A percentile compares a stretch with the other conserved stretches of the same genome.
Conservation (phyloP, 768 basidiomycete genomes). For the Auricularia heimuer region DNA sequence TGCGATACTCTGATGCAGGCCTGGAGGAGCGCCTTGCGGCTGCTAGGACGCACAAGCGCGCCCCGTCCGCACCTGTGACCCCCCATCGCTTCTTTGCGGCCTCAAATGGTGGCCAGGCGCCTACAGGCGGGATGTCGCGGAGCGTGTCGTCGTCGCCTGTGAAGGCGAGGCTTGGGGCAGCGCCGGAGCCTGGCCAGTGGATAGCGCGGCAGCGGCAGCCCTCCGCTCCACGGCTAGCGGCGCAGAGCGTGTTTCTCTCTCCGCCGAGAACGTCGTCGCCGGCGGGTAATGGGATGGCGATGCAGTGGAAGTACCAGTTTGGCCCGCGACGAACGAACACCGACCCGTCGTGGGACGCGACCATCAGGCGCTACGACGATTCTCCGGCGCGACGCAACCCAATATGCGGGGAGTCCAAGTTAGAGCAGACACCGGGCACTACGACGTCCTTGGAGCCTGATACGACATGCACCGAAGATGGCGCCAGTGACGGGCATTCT, state of each 20-base stretch:
- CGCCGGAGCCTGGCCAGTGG: too few relatives aligned
- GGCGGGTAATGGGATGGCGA: background rate
- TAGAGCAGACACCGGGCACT: too few relatives aligned
- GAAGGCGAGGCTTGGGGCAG: background rate
- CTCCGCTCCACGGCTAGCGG: background rate
- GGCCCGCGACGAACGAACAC: background rate
- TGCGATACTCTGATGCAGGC: background rate
- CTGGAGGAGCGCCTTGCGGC: background rate
- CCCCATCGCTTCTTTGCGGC: background rate
- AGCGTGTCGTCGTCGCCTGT: background rate
- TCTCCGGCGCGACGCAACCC: too few relatives aligned
- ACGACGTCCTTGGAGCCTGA: too few relatives aligned
- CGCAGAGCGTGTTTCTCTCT: background rate
- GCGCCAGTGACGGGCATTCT: background rate
- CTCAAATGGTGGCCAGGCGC: background rate
- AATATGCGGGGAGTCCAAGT: too few relatives aligned
- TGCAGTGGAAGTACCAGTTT: background rate
- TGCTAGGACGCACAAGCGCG: background rate
- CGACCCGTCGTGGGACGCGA: background rate
- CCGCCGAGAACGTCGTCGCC: background rate
- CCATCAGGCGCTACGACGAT: too few relatives aligned
- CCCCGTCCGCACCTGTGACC: background rate
- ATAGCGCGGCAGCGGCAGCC: background rate
- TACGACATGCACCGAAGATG: background rate
- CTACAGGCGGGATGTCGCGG: background rate